A percentile compares a stretch with the other conserved stretches of the same genome.
Evolutionary conservation across 805 yeast genomes (phyloP).

Genomic region (Pichia manshurica): DNA sequence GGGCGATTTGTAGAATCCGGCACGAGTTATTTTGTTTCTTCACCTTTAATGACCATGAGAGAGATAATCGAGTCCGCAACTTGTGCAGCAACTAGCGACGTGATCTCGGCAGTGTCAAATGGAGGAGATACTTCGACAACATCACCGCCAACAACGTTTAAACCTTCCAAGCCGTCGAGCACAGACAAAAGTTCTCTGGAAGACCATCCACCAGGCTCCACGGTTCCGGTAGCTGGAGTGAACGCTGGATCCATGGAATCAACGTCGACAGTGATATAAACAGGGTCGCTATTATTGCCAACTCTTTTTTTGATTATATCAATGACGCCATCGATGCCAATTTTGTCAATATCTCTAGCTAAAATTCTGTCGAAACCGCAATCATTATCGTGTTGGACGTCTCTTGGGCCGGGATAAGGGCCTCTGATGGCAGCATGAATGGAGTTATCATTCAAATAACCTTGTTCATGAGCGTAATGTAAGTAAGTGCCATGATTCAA

Average conservation of each 20-base stretch:
- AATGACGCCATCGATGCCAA: conserved; percentile 35
- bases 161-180: conserved; percentile 37
- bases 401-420: conserved; percentile 38
- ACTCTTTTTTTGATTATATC: conserved; percentile 30
- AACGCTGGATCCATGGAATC: conserved; percentile 72
- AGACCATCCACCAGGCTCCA: conserved; percentile 62
- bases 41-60: conserved; percentile 32
- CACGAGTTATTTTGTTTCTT: conserved; percentile 5
- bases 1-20: not conserved
- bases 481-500: conserved; percentile 60
- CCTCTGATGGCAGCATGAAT: conserved; percentile 61
- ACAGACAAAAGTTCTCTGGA: conserved; percentile 40
- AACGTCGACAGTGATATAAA: conserved; percentile 42
- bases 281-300: conserved; percentile 31
- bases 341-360: conserved; percentile 39
- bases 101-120: conserved; percentile 32
- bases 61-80: conserved; percentile 37
- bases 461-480: conserved; percentile 61
- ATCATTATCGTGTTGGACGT: conserved; percentile 36
- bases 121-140: conserved; percentile 48
- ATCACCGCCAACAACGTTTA: conserved; percentile 45
- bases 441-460: conserved; percentile 41
- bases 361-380: conserved; percentile 32
- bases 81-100: conserved; percentile 36
- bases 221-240: conserved; percentile 70